These are phyloP conservation scores for Penicillium sp. DNA, from an alignment of 2,329 filamentous ascomycete species.

Conservation along the genomic window DNA sequence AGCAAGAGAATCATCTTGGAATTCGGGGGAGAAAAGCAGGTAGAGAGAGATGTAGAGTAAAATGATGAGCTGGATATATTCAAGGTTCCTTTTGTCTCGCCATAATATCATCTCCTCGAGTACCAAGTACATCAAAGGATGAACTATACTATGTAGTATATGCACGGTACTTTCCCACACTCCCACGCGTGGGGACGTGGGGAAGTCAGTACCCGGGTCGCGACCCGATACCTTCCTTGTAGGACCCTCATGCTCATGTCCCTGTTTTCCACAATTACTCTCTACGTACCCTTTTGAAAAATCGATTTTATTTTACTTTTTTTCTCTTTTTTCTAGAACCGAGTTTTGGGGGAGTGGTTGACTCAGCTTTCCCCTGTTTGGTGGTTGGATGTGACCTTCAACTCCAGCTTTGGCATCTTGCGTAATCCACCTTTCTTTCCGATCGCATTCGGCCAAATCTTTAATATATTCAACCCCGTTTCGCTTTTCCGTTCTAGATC, in stretches of 20 bases:
- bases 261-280: not conserved
- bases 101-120: too few relatives aligned
- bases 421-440: conserved; percentile 13
- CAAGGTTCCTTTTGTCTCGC: too few relatives aligned
- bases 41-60: not conserved
- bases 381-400: not conserved
- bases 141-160: not conserved
- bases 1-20: not conserved
- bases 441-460: conserved; percentile 6
- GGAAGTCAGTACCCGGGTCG: conserved; percentile 2
- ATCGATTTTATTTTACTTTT: not conserved
- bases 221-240: not conserved
- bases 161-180: not conserved
- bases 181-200: conserved; percentile 17
- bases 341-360: not conserved
- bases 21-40: too few relatives aligned
- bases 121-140: too few relatives aligned
- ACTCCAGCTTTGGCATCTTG: conserved; percentile 3
- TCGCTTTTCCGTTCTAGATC: not conserved
- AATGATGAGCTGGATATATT: not conserved
- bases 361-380: not conserved
- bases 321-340: not conserved
- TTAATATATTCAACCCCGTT: not conserved
- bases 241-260: not conserved
- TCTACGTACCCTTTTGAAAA: too few relatives aligned